Conservation (phyloP, 2,329 filamentous ascomycete species). For the Corinectria fuckeliana region DNA sequence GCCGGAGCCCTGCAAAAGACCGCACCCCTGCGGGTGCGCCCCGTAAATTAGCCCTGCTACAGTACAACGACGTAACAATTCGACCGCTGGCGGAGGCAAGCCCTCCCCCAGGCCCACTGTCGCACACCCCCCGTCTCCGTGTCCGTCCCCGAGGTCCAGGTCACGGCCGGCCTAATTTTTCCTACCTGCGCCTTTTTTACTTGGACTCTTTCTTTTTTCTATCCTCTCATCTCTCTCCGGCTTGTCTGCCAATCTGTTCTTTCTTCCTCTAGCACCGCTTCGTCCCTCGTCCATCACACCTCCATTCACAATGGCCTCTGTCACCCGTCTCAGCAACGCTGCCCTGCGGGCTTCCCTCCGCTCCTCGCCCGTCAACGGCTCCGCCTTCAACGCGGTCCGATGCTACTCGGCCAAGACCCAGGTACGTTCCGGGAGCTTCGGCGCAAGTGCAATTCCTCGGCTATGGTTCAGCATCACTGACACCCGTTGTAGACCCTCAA, state of each 20-base stretch:
- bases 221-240: slow-evolving; percentile 45
- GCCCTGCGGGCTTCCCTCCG: slow-evolving; percentile 80
- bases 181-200: slow-evolving; percentile 45
- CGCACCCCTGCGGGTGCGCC: slow-evolving; percentile 10
- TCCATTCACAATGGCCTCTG: slow-evolving; percentile 74
- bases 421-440: slow-evolving; percentile 58
- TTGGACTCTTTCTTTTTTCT: slow-evolving; percentile 35
- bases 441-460: slow-evolving; percentile 12
- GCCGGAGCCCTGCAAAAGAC: slow-evolving; percentile 1
- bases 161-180: slow-evolving; percentile 29
- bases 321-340: slow-evolving; percentile 80
- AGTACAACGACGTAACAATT: background rate
- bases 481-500: slow-evolving; percentile 76
- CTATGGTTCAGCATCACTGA: slow-evolving; percentile 18
- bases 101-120: slow-evolving; percentile 16
- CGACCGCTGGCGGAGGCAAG: slow-evolving; percentile 6
- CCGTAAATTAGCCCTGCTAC: slow-evolving; percentile 2
- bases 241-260: slow-evolving; percentile 39
- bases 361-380: slow-evolving; percentile 70
- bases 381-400: slow-evolving; percentile 82
- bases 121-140: slow-evolving; percentile 21
- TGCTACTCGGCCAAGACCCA: slow-evolving; percentile 94
- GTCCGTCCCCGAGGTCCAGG: slow-evolving; percentile 18
- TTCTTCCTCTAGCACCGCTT: slow-evolving; percentile 35
- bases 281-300: slow-evolving; percentile 37